Base-by-base conservation (phyloP, 169 alveolate species). In the Cryptosporidium sp. region DNA sequence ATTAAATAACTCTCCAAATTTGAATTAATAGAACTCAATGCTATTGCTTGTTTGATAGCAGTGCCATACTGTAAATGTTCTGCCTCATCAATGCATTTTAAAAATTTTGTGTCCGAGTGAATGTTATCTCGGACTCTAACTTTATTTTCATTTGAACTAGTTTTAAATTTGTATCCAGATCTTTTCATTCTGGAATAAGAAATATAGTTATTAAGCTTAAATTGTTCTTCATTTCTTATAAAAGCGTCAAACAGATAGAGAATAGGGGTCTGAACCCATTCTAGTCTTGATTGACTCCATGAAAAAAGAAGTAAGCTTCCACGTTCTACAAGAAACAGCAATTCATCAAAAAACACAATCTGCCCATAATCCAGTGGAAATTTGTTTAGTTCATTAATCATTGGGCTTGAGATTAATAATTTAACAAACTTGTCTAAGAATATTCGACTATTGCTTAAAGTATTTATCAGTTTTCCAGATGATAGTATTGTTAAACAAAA, bases 281-380 rank as follows among this genome's bases (percentile, higher is more conserved):
- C 51, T n/a, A 48, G 26, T 12, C 16, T 18, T 23, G 62, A 39
- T 7, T 7, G 14, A 23, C 68, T 65, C 89, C 89, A 80, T 14
- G 89, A 62, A 62, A 80, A 80, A 80, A 80, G 89, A 21, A 80
- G 16, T 42, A 80, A 10, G 29, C 80, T 65, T 6, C 89, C 89
- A 16, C 89, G 89, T 29, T 80, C 89, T 18, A 80, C 89, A 8
- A 80, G 29, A 48, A 39, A 80, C 8, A 80, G 18, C 65, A 51
- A 26, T 80, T 80, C 89, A 31, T 80, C 89, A 5, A 67, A 62
- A 62, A 45, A 33, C 14, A 80, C 18, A 18, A 80, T 60, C 9
- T 67, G n/a, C 9, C 89, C 89, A 23, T 65, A 29, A 7, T 62
- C 65, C 2, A 65, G 33, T 65, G 44, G 44, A 0, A 23, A 33